A percentile compares a stretch with the other conserved stretches of the same genome.
Evolutionary conservation across 1,139 yeast genomes (phyloP).

Genomic region (Sugiyamaella pinicola): DNA sequence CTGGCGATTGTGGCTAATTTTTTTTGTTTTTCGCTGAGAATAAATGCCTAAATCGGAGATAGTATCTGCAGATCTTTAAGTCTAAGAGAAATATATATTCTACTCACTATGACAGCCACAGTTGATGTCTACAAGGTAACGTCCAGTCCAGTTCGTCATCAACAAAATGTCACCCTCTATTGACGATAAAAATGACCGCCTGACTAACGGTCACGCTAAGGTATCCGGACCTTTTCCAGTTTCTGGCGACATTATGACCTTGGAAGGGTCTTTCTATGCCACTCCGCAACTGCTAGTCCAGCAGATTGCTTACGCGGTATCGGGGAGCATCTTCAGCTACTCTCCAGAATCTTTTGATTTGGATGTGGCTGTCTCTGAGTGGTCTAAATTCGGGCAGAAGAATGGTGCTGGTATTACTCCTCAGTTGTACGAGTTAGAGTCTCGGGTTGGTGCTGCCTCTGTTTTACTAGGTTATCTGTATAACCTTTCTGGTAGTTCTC

Average conservation of each 20-base stretch:
- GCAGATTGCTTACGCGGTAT: conserved; percentile 65
- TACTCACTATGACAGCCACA: neutral
- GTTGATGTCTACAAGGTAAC: no score
- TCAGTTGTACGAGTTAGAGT: conserved; percentile 61
- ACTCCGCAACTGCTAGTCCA: conserved; percentile 67
- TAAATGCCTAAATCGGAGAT: neutral
- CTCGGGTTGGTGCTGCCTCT: conserved; percentile 83
- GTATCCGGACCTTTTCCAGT: conserved; percentile 23
- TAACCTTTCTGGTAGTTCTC: conserved; percentile 33
- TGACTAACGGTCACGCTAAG: conserved; percentile 11
- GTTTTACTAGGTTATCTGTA: conserved; percentile 73
- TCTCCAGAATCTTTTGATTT: conserved; percentile 63
- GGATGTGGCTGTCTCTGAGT: conserved; percentile 60
- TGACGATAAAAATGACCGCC: conserved; percentile 18
- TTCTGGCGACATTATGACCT: conserved; percentile 32
- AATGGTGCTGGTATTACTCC: conserved; percentile 64
- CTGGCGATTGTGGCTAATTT: conserved; percentile 8
- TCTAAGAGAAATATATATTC: neutral
- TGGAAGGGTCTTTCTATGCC: conserved; percentile 34
- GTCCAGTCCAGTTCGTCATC: neutral
- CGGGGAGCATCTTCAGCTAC: conserved; percentile 69
- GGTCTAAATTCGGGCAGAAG: conserved; percentile 53
- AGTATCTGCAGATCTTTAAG: neutral
- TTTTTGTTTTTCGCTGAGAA: neutral
- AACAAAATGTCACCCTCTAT: conserved; percentile 22